phyloP scores from a whole-genome alignment of 441 rosid species.

The Adansonia grandidieri region DNA sequence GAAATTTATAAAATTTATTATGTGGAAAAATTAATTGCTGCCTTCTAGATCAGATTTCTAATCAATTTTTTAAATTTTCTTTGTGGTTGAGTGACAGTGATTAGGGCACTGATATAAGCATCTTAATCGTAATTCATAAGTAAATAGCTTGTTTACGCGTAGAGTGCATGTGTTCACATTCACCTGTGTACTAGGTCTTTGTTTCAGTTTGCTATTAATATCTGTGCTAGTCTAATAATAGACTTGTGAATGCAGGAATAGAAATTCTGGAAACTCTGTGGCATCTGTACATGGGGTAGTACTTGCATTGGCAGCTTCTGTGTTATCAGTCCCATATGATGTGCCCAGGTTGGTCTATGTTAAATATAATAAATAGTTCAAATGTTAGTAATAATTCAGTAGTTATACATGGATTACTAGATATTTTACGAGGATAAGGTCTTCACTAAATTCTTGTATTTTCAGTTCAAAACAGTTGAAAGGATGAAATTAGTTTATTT shows the following conservation, averaged over 20 bases:
- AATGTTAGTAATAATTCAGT: not conserved
- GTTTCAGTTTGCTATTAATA: constrained; percentile 9
- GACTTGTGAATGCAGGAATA: constrained; percentile 51
- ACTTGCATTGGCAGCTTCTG: constrained; percentile 97
- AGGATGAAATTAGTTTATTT: not conserved
- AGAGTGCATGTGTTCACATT: constrained; percentile 14
- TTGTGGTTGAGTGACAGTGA: not conserved
- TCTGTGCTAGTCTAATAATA: constrained; percentile 12
- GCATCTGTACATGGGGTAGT: constrained; percentile 91
- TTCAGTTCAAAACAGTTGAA: not conserved
- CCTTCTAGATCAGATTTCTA: constrained; percentile 4
- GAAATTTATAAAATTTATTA: not conserved
- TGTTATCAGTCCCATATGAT: constrained; percentile 95
- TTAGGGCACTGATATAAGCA: not conserved
- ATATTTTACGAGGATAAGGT: not conserved
- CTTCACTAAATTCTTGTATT: not conserved
- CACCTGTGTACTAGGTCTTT: constrained; percentile 7
- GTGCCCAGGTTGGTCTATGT: constrained; percentile 77
- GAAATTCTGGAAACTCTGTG: constrained; percentile 44
- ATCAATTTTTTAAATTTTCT: not conserved
- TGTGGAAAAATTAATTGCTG: not conserved
- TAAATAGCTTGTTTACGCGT: not conserved
- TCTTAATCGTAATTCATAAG: not conserved
- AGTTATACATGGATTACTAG: no score
- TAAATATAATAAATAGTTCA: constrained; percentile 4